These are phyloP conservation scores for Metahyphopichia silvanorum DNA, from an alignment of 805 yeast species.

Conservation along the genomic window DNA sequence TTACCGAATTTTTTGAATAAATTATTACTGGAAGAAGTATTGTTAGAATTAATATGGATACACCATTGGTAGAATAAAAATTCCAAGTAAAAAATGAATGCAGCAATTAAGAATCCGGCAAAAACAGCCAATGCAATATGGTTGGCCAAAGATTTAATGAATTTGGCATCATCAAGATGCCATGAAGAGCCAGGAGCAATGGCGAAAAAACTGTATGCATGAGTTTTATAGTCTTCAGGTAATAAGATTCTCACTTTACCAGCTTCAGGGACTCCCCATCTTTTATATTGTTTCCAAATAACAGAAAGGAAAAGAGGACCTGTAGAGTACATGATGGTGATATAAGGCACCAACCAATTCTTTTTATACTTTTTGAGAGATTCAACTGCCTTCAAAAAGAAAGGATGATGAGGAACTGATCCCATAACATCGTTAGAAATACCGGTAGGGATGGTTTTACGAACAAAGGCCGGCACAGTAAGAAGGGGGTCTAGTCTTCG, in stretches of 20 bases:
- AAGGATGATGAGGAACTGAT: slow-evolving; percentile 80
- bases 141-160: slow-evolving; percentile 67
- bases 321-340: slow-evolving; percentile 90
- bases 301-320: slow-evolving; percentile 88
- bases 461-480: slow-evolving; percentile 78
- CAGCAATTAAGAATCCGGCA: slow-evolving; percentile 63
- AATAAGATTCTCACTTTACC: slow-evolving; percentile 66
- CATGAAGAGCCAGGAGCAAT: slow-evolving; percentile 85
- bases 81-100: slow-evolving; percentile 32
- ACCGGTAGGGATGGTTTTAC: slow-evolving; percentile 88
- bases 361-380: slow-evolving; percentile 55
- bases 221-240: slow-evolving; percentile 69
- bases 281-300: slow-evolving; percentile 81
- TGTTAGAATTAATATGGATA: slow-evolving; percentile 5
- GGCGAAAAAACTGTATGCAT: slow-evolving; percentile 61
- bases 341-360: slow-evolving; percentile 82
- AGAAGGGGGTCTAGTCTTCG: slow-evolving; percentile 77
- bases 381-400: slow-evolving; percentile 68
- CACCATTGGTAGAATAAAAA: slow-evolving; percentile 39
- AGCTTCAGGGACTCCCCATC: slow-evolving; percentile 70
- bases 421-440: slow-evolving; percentile 94
- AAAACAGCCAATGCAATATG: slow-evolving; percentile 73
- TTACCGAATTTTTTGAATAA: slow-evolving; percentile 1
- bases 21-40: background rate
- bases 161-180: slow-evolving; percentile 86